phyloP scores from a whole-genome alignment of 2,329 filamentous ascomycete species.

The Sporothrix luriei region DNA sequence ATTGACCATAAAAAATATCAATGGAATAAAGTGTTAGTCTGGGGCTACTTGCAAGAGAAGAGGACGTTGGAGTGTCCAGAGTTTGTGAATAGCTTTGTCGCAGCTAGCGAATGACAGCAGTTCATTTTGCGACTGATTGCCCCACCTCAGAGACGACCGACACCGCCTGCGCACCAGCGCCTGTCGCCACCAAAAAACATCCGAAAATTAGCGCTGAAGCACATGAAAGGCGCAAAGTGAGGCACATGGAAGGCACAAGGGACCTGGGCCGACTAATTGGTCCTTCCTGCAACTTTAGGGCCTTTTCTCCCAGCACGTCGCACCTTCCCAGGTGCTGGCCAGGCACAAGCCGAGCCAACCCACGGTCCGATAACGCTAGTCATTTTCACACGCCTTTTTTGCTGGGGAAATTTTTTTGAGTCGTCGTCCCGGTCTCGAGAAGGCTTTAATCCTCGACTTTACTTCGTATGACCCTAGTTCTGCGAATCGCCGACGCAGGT shows the following conservation, averaged over 20 bases:
- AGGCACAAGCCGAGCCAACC: slow-evolving; percentile 22
- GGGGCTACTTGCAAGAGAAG: too few relatives aligned
- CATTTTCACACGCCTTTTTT: slow-evolving; percentile 21
- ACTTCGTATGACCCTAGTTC: not conserved
- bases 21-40: too few relatives aligned
- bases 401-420: slow-evolving; percentile 32
- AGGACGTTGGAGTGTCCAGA: not conserved
- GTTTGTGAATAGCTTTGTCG: not conserved
- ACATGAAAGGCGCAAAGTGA: not conserved
- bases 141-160: not conserved
- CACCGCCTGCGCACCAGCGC: not conserved
- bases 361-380: slow-evolving; percentile 33
- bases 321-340: not conserved
- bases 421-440: slow-evolving; percentile 11
- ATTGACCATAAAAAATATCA: too few relatives aligned
- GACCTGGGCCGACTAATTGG: slow-evolving; percentile 2
- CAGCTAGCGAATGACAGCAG: slow-evolving; percentile 13
- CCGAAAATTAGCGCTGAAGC: slow-evolving; percentile 1
- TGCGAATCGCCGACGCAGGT: slow-evolving; percentile 4
- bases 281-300: not conserved
- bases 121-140: not conserved
- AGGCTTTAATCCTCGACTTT: slow-evolving; percentile 9
- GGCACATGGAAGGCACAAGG: slow-evolving; percentile 1
- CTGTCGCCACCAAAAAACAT: not conserved
- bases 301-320: not conserved